Evolutionary conservation across 768 basidiomycete genomes (phyloP), one percentile per base, ranked within the genome.

Genomic region (Xanthoconium purpureum): DNA sequence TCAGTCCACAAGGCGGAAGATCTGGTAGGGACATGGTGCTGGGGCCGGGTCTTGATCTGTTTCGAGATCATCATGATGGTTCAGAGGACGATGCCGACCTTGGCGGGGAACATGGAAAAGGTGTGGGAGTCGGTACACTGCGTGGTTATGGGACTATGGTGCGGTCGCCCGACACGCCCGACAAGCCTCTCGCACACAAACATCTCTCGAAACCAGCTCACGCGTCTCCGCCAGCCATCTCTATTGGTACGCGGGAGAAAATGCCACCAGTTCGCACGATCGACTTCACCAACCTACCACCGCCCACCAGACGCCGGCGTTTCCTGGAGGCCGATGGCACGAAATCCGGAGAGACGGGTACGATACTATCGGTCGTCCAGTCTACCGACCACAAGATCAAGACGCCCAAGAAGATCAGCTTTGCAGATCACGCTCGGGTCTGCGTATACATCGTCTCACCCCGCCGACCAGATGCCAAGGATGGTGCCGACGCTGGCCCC

Each of bases 231-330:
- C 37, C 51, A 12, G 18, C 28, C 52, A 17, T 6, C 46, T 38
- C 42, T 8, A 18, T n/a, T 3, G 37, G 49, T 30, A 39, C 6
- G 10, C 47, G 28, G 14, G 18, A 48, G 17, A 48, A 56, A 18
- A 20, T 29, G 14, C 30, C 39, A 11, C 50, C 62, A 6, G 52
- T 63, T 15, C 64, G 61, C 24, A 55, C 58, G 38, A 71, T 72
- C 54, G 71, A 71, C 55, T 71, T 73, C 50, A 69, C 69, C 20
- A 60, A 60, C 30, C 45, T 57, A 6, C 59, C 65, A 5, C 50
- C 59, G 11, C 50, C 52, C 3, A 52, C 28, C 33, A 54, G 56
- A 47, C 63, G 60, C 17, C 39, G 38, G 28, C 61, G 60, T n/a
- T 56, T 65, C 36, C 58, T 52, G 29, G 50, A 18, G 10, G 4